Conservation (phyloP, 2,329 filamentous ascomycete species). For the Fusarium sp. region DNA sequence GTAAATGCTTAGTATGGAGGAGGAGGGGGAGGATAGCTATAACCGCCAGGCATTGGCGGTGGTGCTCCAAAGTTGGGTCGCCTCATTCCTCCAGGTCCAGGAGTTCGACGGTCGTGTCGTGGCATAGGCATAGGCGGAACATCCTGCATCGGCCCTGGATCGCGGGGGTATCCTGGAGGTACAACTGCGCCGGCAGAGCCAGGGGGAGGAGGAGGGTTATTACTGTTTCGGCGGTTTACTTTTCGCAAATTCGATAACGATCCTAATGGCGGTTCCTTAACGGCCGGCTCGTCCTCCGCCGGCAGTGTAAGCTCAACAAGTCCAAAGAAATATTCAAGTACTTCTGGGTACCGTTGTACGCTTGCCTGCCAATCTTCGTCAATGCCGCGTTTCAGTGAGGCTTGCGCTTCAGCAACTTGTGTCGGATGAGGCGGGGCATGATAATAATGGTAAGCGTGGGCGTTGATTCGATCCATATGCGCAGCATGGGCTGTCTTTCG, state of each 20-base stretch:
- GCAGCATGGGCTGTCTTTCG: constrained; percentile 68
- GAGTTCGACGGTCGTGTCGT: constrained; percentile 45
- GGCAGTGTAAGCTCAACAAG: constrained; percentile 76
- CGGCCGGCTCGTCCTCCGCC: constrained; percentile 68
- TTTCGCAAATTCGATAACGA: constrained; percentile 64
- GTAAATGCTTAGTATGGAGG: constrained; percentile 30
- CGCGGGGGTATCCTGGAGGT: constrained; percentile 45
- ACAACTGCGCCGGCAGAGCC: constrained; percentile 40
- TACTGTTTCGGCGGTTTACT: constrained; percentile 56
- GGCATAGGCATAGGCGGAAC: constrained; percentile 43
- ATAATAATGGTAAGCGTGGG: constrained; percentile 69
- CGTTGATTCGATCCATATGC: constrained; percentile 67
- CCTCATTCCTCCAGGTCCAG: constrained; percentile 46
- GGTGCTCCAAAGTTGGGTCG: constrained; percentile 38
- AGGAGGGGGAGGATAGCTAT: constrained; percentile 36
- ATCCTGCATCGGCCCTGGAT: constrained; percentile 44
- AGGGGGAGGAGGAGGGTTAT: constrained; percentile 53
- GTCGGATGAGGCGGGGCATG: constrained; percentile 68
- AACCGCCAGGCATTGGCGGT: constrained; percentile 39
- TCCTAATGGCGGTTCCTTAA: constrained; percentile 71
- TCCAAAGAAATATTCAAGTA: constrained; percentile 84
- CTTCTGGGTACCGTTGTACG: constrained; percentile 81
- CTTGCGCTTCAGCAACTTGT: constrained; percentile 74
- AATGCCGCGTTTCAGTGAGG: constrained; percentile 76
- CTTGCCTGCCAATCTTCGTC: constrained; percentile 83